phyloP scores from a whole-genome alignment of 768 basidiomycete species.

The Tricholoma furcatifolium region DNA sequence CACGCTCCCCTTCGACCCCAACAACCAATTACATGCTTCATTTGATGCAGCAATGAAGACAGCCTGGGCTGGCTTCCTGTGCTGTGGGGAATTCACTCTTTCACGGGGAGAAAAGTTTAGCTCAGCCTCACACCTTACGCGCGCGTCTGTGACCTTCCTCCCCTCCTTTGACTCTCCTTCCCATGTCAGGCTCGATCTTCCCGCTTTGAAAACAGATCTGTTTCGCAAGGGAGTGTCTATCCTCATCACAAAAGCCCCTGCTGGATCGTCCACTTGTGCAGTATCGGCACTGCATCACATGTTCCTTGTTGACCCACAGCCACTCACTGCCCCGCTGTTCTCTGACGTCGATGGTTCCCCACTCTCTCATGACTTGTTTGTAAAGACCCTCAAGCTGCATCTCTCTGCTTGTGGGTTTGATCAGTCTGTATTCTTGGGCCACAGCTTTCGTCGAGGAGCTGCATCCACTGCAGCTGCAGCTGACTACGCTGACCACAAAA shows the following conservation, averaged over 20 bases:
- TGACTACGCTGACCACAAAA: too few relatives aligned
- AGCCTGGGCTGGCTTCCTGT: constrained; percentile 17
- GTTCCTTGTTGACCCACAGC: background rate
- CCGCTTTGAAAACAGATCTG: background rate
- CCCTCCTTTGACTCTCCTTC: background rate
- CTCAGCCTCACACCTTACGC: background rate
- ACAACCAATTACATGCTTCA: constrained; percentile 9
- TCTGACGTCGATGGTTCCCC: background rate
- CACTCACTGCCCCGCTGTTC: background rate
- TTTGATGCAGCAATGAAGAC: constrained; percentile 12
- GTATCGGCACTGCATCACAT: background rate
- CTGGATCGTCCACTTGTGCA: background rate
- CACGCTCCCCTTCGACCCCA: background rate
- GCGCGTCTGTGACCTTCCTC: background rate
- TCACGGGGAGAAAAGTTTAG: background rate
- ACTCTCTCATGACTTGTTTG: background rate
- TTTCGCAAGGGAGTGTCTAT: constrained; percentile 1
- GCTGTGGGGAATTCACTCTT: constrained; percentile 17
- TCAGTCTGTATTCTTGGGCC: too few relatives aligned
- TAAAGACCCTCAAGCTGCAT: background rate
- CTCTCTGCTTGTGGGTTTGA: too few relatives aligned
- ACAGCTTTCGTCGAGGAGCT: too few relatives aligned
- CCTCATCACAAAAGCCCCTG: background rate
- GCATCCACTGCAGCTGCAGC: too few relatives aligned
- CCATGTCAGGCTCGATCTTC: background rate